Conservation (phyloP, 192 early-diverging fungal genomes). For the Allomyces javanicus region DNA sequence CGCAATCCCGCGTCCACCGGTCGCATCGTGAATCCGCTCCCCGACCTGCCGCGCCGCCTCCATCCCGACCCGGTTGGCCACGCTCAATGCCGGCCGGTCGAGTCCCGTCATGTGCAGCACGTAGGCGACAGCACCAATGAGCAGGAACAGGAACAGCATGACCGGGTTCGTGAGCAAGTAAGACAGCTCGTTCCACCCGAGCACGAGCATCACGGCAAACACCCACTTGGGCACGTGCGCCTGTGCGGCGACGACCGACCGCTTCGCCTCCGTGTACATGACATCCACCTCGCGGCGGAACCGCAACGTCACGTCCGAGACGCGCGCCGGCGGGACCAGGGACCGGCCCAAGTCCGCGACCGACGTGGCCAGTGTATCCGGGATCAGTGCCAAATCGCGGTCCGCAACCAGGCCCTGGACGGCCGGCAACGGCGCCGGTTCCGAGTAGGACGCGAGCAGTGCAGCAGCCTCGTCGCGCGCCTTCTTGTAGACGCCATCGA, state of each 20-base stretch:
- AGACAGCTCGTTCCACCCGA: slow-evolving; percentile 96
- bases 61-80: neutral
- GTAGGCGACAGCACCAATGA: slow-evolving; percentile 35
- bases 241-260: slow-evolving; percentile 71
- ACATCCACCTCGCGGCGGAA: slow-evolving; percentile 82
- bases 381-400: no score
- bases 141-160: slow-evolving; percentile 44
- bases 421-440: neutral
- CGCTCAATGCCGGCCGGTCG: neutral
- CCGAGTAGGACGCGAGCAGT: neutral
- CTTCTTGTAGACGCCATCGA: slow-evolving; percentile 61
- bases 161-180: slow-evolving; percentile 65
- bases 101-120: slow-evolving; percentile 26
- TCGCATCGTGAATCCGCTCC: neutral
- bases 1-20: neutral
- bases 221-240: slow-evolving; percentile 77
- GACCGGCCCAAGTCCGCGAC: slow-evolving; percentile 28
- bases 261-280: slow-evolving; percentile 88
- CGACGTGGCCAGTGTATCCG: neutral
- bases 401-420: neutral
- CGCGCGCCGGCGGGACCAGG: slow-evolving; percentile 36
- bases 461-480: slow-evolving; percentile 35
- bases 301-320: slow-evolving; percentile 48
- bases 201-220: slow-evolving; percentile 45
- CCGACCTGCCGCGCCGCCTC: slow-evolving; percentile 1